Evolutionary conservation across 352 stramenopile genomes (phyloP).

Genomic region (Phytophthora syringae): DNA sequence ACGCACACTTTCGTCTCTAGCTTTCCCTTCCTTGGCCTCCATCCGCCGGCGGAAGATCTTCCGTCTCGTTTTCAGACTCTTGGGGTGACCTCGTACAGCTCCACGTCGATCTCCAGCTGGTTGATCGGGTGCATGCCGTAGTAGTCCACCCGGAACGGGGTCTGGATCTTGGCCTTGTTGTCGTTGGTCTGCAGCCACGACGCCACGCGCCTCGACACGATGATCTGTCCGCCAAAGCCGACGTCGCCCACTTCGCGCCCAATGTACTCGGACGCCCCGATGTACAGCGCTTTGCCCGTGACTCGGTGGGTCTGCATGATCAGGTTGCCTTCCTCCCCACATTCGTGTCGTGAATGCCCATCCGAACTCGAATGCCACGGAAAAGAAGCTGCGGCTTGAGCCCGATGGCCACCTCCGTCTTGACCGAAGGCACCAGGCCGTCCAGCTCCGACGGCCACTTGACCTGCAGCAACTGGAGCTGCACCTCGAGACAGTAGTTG

Average conservation of each 20-base stretch:
- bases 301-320: slow-evolving; percentile 65
- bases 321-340: slow-evolving; percentile 56
- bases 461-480: slow-evolving; percentile 57
- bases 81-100: slow-evolving; percentile 71
- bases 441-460: slow-evolving; percentile 73
- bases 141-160: slow-evolving; percentile 59
- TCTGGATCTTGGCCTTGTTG: slow-evolving; percentile 49
- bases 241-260: slow-evolving; percentile 68
- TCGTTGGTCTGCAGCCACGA: slow-evolving; percentile 45
- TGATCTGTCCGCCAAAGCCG: slow-evolving; percentile 72
- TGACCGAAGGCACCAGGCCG: slow-evolving; percentile 54
- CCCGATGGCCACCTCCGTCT: slow-evolving; percentile 54
- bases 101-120: slow-evolving; percentile 60
- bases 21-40: slow-evolving; percentile 34
- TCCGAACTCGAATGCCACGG: slow-evolving; percentile 69
- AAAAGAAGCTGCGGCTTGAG: slow-evolving; percentile 64
- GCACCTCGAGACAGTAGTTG: slow-evolving; percentile 71
- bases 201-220: slow-evolving; percentile 68
- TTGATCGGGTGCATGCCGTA: slow-evolving; percentile 52
- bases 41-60: slow-evolving; percentile 62
- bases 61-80: slow-evolving; percentile 54
- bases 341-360: slow-evolving; percentile 78
- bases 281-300: slow-evolving; percentile 72
- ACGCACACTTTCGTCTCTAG: slow-evolving; percentile 31
- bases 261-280: slow-evolving; percentile 69